Base-by-base conservation (phyloP, 768 basidiomycete genomes). In the Strobilomyces dryophilus region DNA sequence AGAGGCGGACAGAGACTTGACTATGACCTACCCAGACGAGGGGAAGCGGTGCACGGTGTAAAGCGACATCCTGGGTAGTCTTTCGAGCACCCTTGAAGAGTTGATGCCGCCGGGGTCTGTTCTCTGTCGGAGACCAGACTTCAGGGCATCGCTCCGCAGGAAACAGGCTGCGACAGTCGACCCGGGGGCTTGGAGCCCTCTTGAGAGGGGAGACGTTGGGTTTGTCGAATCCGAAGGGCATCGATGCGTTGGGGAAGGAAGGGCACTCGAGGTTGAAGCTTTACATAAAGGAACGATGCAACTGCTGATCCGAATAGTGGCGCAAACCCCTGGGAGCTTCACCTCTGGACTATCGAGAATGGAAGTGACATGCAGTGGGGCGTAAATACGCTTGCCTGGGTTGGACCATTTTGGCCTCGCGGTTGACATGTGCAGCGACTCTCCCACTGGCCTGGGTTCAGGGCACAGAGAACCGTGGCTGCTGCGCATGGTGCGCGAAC, bases 21-120 rank as follows among this genome's bases (percentile, higher is more conserved):
- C 5, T 31, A 27, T 15, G 40, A 52, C 66, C 20, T 40, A 69
- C 66, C 66, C 66, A 67, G 20, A 43, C 42, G 11, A 67, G 61
- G 6, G 66, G 66, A 42, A 67, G 60, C 20, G 66, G 67, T 44
- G 58, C 58, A 26, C 67, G 67, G 29, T 54, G 52, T 17, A 49
- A 40, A 15, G 37, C 11, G 27, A 65, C 31, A 44, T 59, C 48
- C 27, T 40, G 55, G 1, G 64, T 59, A 18, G 54, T 49, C 31
- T 50, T 53, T 24, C 36, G 51, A 2, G 49, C 48, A 20, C 24
- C 15, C 36, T 59, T 49, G 2, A 55, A 18, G 17, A 14, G n/a
- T 39, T 45, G 36, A 41, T 50, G 54, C 43, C 29, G 57, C 36
- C 18, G 35, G 29, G 36, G 17, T 18, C 1, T 18, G 3, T 35